Percentiles rank a stretch among this genome's conserved stretches.
Conservation (phyloP, 129 eudicot species). For the Scalesia atractyloides region DNA sequence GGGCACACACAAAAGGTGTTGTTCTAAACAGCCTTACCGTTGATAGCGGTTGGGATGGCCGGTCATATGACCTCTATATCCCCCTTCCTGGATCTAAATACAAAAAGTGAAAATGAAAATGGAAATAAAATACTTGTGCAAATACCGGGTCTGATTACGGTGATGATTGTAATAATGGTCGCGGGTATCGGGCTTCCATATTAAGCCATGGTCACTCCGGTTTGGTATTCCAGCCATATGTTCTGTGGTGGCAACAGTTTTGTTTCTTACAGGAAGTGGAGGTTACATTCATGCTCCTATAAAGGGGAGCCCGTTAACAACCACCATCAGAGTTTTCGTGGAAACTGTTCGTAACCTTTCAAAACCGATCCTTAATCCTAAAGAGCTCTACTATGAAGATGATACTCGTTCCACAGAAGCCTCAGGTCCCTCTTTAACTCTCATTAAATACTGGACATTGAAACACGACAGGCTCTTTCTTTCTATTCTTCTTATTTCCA, state of each 20-base stretch:
- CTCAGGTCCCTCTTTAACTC: conserved; percentile 43
- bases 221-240: conserved; percentile 72
- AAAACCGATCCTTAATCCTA: conserved; percentile 30
- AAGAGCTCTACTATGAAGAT: conserved; percentile 33
- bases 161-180: conserved; percentile 27
- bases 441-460: neutral
- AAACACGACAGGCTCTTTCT: neutral
- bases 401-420: conserved; percentile 24
- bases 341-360: conserved; percentile 46
- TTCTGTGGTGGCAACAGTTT: conserved; percentile 44
- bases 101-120: neutral
- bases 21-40: conserved; percentile 48
- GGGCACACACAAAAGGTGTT: conserved; percentile 49
- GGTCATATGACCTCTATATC: conserved; percentile 47
- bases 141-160: conserved; percentile 22
- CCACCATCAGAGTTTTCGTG: conserved; percentile 42
- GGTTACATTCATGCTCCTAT: conserved; percentile 32
- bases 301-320: conserved; percentile 54
- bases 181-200: conserved; percentile 50
- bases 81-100: conserved; percentile 43
- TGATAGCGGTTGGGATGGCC: conserved; percentile 55
- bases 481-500: no score
- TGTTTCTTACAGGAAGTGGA: conserved; percentile 44
- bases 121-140: conserved; percentile 25
- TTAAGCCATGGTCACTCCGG: conserved; percentile 63